Percentiles rank a stretch among this genome's conserved stretches.
These are phyloP conservation scores for Exophiala oligosperma DNA, from an alignment of 2,329 filamentous ascomycete species.

Conservation along the genomic window DNA sequence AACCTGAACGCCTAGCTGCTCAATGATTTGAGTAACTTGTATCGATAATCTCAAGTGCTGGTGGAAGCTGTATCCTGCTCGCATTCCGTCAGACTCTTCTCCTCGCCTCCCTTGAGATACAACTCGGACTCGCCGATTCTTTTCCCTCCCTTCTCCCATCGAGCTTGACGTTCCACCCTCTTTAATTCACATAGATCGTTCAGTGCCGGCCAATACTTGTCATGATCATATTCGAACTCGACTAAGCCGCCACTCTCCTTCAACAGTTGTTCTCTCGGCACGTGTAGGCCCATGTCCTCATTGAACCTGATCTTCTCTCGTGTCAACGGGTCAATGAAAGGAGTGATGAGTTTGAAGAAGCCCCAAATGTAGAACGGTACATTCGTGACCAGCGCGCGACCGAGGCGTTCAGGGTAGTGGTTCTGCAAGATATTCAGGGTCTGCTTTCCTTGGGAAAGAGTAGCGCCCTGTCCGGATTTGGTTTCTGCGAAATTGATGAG, in stretches of 20 bases:
- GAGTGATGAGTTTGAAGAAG: conserved; percentile 94
- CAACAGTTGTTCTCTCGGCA: conserved; percentile 81
- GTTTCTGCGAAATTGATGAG: conserved; percentile 89
- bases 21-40: background rate
- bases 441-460: conserved; percentile 73
- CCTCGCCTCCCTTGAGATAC: conserved; percentile 73
- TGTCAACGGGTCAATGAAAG: conserved; percentile 94
- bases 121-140: conserved; percentile 82
- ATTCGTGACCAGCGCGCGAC: conserved; percentile 85
- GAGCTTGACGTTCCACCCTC: conserved; percentile 60
- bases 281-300: conserved; percentile 79
- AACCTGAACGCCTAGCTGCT: background rate
- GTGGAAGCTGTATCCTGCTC: conserved; percentile 21
- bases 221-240: conserved; percentile 89
- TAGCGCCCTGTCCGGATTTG: conserved; percentile 73
- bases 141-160: conserved; percentile 81
- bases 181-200: conserved; percentile 68
- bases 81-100: conserved; percentile 38
- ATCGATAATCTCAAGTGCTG: background rate
- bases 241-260: conserved; percentile 75
- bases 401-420: conserved; percentile 91
- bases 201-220: conserved; percentile 84
- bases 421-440: conserved; percentile 90
- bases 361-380: conserved; percentile 88
- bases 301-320: conserved; percentile 97